These are phyloP conservation scores for Trichoderma afroharzianum DNA, from an alignment of 2,329 filamentous ascomycete species.

Conservation along the genomic window DNA sequence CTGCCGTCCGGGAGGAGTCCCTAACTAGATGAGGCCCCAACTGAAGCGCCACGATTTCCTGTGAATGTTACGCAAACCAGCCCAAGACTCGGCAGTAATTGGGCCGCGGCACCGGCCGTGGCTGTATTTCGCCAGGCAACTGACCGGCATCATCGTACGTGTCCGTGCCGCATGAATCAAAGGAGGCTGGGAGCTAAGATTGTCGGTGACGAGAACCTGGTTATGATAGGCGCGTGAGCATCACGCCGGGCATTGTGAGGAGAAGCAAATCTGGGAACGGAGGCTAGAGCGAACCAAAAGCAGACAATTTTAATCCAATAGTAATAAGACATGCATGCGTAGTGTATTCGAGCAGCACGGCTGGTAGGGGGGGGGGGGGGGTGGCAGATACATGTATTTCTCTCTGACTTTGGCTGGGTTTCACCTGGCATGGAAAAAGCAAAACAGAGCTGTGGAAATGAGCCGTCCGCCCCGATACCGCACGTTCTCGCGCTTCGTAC, in stretches of 20 bases:
- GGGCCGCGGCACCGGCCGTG: not conserved
- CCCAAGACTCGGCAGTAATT: not conserved
- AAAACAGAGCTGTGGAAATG: not conserved
- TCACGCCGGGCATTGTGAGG: not conserved
- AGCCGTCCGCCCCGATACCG: not conserved
- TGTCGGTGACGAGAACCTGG: not conserved
- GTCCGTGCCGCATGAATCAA: not conserved
- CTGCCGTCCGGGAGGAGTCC: not conserved
- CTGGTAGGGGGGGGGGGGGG: not conserved
- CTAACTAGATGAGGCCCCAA: not conserved
- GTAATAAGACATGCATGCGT: constrained; percentile 1
- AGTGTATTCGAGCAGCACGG: not conserved
- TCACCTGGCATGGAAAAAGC: not conserved
- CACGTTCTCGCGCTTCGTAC: not conserved
- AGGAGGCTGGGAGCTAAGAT: not conserved
- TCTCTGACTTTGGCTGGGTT: not conserved
- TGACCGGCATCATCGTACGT: not conserved
- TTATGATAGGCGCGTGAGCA: not conserved
- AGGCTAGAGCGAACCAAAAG: not conserved
- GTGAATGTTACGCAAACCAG: not conserved
- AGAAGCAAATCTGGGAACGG: not conserved
- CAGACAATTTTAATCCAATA: not conserved
- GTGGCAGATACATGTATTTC: too few species aligned
- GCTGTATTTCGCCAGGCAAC: not conserved
- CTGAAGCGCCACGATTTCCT: not conserved